phyloP scores from a whole-genome alignment of 2,329 filamentous ascomycete genomes.

The Arthrinium puccinioides region DNA sequence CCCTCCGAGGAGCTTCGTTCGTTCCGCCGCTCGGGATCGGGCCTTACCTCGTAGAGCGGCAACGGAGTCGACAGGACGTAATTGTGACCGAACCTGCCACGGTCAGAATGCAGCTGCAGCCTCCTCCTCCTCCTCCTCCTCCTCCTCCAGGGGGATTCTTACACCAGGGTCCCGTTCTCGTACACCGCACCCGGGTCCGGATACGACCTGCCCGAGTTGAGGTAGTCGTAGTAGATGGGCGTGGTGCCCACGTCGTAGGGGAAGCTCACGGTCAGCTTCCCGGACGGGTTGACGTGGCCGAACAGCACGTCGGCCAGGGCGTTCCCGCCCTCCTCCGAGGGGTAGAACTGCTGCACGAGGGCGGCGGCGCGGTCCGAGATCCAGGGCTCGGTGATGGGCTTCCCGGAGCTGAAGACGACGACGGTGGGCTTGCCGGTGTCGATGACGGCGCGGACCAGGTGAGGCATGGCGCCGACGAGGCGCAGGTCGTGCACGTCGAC shows the following conservation, averaged over 20 bases:
- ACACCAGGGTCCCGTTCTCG: slow-evolving; percentile 49
- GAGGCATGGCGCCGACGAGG: slow-evolving; percentile 63
- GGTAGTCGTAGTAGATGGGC: slow-evolving; percentile 65
- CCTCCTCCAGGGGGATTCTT: not conserved
- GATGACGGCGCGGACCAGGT: slow-evolving; percentile 59
- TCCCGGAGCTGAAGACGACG: slow-evolving; percentile 62
- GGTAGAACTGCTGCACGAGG: slow-evolving; percentile 69
- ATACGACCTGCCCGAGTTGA: slow-evolving; percentile 52
- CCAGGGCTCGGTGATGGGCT: slow-evolving; percentile 68
- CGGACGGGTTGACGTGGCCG: slow-evolving; percentile 57
- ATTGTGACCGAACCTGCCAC: slow-evolving; percentile 46
- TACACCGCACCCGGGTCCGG: slow-evolving; percentile 45
- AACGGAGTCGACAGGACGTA: slow-evolving; percentile 55
- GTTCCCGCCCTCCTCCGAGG: slow-evolving; percentile 60
- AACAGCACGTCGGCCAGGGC: slow-evolving; percentile 61
- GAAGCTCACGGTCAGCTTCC: slow-evolving; percentile 60
- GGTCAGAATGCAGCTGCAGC: not conserved
- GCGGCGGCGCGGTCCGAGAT: slow-evolving; percentile 58
- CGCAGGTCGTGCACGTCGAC: slow-evolving; percentile 58
- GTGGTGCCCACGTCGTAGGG: slow-evolving; percentile 59
- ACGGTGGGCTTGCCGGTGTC: slow-evolving; percentile 61
- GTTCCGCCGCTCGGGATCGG: not conserved
- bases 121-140: no score
- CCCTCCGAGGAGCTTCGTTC: no score
- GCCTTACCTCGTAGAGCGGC: slow-evolving; percentile 44